Evolutionary conservation across 2,329 filamentous ascomycete genomes (phyloP).

Genomic region (Blastomyces emzantsi): DNA sequence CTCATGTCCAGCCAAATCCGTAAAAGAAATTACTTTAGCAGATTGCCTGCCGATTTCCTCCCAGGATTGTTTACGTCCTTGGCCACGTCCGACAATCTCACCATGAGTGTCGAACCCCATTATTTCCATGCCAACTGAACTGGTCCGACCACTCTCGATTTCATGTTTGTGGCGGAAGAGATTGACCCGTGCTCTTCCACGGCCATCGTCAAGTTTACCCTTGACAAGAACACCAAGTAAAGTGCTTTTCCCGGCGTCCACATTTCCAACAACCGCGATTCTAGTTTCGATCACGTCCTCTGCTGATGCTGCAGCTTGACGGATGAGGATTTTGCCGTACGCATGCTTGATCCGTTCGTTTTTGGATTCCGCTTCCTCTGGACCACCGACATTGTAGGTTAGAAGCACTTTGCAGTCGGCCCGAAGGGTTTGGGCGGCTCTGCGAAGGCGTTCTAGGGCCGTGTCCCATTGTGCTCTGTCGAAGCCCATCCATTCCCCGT

Average conservation of each 20-base stretch:
- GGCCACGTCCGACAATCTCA: conserved; percentile 70
- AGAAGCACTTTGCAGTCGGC: conserved; percentile 75
- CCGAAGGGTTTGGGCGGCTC: conserved; percentile 54
- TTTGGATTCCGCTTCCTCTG: conserved; percentile 58
- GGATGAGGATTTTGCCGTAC: conserved; percentile 78
- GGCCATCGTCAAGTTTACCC: conserved; percentile 86
- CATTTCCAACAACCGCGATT: conserved; percentile 95
- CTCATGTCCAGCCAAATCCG: conserved; percentile 91
- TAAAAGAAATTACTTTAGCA: conserved; percentile 93
- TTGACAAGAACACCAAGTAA: conserved; percentile 94
- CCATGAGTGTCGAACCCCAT: conserved; percentile 91
- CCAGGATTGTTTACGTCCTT: conserved; percentile 85
- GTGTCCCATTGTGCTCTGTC: conserved; percentile 63
- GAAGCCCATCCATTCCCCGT: conserved; percentile 74
- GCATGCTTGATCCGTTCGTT: conserved; percentile 62
- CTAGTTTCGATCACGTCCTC: conserved; percentile 92
- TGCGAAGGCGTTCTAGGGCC: conserved; percentile 57
- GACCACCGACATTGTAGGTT: conserved; percentile 81
- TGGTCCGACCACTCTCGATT: conserved; percentile 88
- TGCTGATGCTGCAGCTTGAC: conserved; percentile 60
- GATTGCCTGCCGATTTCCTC: conserved; percentile 94
- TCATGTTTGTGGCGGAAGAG: conserved; percentile 98
- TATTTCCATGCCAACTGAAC: conserved; percentile 97
- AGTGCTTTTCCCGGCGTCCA: conserved; percentile 95
- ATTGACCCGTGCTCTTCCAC: conserved; percentile 87